phyloP scores from a whole-genome alignment of 306 rosid genomes.

The Citrullus amarus region DNA sequence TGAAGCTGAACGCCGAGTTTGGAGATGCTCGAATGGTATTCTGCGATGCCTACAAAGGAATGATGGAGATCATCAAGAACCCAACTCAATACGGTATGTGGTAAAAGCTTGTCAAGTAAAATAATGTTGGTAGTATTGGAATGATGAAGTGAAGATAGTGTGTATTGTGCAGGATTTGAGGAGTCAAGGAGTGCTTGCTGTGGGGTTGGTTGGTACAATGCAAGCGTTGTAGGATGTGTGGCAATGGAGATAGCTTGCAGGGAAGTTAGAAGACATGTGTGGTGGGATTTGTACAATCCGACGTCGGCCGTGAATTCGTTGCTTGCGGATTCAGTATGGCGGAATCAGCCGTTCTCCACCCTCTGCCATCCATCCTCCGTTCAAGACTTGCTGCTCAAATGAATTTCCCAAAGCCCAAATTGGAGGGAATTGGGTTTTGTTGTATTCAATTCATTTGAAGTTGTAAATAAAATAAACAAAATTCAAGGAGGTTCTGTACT shows the following conservation, averaged over 20 bases:
- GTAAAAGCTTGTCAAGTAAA: background rate
- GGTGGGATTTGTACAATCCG: constrained; percentile 88
- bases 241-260: constrained; percentile 51
- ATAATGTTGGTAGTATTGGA: background rate
- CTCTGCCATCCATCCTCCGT: constrained; percentile 49
- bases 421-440: no score
- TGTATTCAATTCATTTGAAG: background rate
- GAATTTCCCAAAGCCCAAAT: no score
- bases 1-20: constrained; percentile 30
- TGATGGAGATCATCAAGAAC: constrained; percentile 39
- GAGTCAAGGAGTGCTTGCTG: constrained; percentile 60
- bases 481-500: background rate
- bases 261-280: constrained; percentile 31
- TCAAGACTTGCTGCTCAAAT: constrained; percentile 18
- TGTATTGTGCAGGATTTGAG: constrained; percentile 19
- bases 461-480: background rate
- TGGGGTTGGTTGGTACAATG: constrained; percentile 60
- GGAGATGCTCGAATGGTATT: constrained; percentile 46
- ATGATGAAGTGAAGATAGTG: background rate
- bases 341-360: constrained; percentile 31
- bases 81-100: constrained; percentile 41
- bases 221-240: constrained; percentile 59
- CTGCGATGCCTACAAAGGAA: constrained; percentile 63
- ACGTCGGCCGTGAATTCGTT: constrained; percentile 53
- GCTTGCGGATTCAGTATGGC: constrained; percentile 68